Evolutionary conservation across 1,284 basidiomycete genomes (phyloP), one percentile per base, ranked within the genome.

Genomic region (Leccinum glutinopallens): DNA sequence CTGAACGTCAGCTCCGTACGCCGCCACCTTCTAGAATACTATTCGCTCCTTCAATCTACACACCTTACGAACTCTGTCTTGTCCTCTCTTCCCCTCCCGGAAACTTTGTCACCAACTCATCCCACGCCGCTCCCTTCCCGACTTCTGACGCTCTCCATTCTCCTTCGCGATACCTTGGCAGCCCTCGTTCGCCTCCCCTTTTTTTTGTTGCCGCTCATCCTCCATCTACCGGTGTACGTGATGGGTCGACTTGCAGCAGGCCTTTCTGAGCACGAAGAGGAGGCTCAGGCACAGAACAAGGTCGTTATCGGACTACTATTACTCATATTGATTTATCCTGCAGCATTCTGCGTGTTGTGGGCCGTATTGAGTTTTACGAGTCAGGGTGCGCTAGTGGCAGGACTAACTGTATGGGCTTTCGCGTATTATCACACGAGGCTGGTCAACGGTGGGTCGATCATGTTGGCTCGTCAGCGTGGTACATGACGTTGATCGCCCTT

Each of bases 271-370:
- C 88, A 95, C 69, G 96, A 98, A 76, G 92, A 93, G 73, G 95
- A 97, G 77, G 91, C 92, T 5, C 92, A 94, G 77, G 95, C 94
- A 43, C 93, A 96, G 80, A 96, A 91, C 80, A 96, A 97, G 80
- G 87, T 96, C 53, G 87, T 92, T 13, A 88, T 96, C 68, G 93
- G 93, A 1, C 75, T 97, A 29, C 72, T 96, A 58, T 84, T 94
- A 60, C 80, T 90, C 56, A 74, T 92, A 66, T 75, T 93, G 70
- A 87, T 91, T 54, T 97, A 96, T 79, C 90, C 93, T n/a, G 75
- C 87, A 19, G 77, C 88, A 39, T 97, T 97, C 80, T 87, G 92
- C 75, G 41, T 88, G 69, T 79, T 96, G 19, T 96, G 93, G 91
- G 87, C 89, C 13, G 75, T 94, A 43, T 83, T 96, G 65, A 84